A percentile compares a stretch with the other conserved stretches of the same genome.
Evolutionary conservation across 768 basidiomycete species (phyloP).

Genomic region (Serpula lacrymans): DNA sequence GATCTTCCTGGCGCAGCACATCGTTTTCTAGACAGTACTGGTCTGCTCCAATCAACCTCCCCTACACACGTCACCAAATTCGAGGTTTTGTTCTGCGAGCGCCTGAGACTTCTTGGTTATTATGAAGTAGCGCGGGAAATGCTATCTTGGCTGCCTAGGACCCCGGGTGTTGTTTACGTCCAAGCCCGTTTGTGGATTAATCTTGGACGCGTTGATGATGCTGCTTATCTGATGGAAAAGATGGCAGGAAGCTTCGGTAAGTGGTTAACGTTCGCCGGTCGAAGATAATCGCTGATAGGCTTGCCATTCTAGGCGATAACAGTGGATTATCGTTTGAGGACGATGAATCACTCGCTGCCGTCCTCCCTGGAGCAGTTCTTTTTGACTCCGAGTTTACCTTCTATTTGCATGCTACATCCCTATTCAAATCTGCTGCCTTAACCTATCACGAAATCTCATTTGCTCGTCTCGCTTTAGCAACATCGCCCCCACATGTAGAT

Average conservation of each 20-base stretch:
- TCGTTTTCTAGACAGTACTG: conserved; percentile 63
- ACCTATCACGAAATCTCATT: conserved; percentile 69
- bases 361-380: conserved; percentile 56
- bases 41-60: conserved; percentile 64
- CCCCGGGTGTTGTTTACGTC: conserved; percentile 74
- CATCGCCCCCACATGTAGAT: conserved; percentile 49
- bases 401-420: conserved; percentile 71
- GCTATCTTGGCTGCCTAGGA: conserved; percentile 74
- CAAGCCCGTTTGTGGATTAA: conserved; percentile 64
- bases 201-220: conserved; percentile 68
- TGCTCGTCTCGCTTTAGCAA: conserved; percentile 76
- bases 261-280: conserved; percentile 21
- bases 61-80: conserved; percentile 63
- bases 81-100: conserved; percentile 74
- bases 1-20: conserved; percentile 62
- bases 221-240: conserved; percentile 67
- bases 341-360: conserved; percentile 52
- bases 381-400: conserved; percentile 67
- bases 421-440: conserved; percentile 62
- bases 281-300: conserved; percentile 9
- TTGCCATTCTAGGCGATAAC: conserved; percentile 40
- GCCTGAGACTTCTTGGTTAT: conserved; percentile 62
- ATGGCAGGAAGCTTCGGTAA: conserved; percentile 74
- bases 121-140: conserved; percentile 58
- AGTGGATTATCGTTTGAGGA: conserved; percentile 57